Base-by-base conservation (phyloP, 805 yeast genomes). In the Starmera caribaea region DNA sequence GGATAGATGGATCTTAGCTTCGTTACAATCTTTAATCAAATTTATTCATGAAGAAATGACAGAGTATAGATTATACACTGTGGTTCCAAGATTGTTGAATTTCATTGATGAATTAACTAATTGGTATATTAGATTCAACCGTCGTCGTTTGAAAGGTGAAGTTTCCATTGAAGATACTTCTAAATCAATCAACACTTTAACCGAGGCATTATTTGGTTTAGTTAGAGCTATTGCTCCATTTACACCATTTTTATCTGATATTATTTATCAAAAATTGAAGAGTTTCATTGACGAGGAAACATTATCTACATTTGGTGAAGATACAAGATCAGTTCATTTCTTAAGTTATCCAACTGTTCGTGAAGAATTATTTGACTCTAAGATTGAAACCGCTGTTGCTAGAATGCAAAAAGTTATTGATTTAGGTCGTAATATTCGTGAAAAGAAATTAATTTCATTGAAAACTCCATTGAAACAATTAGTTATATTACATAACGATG, bases 351-450 rank as follows among this genome's bases (percentile, higher is more conserved):
- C 99, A 51, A 68, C 65, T 40, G 94, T 81, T 17, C 82, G 88
- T 56, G 73, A 75, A 51, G 94, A 81, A 51, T 73, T 84, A 46
- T 81, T 80, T 45, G 95, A 92, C 62, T 81, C 76, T 51, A 76
- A 73, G 42, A 88, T 87, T 51, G 97, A 89, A 67, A 63, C 76
- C 38, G 88, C 97, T 13, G 96, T 92, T 38, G 69, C 81, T 30
- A 81, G 97, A 69, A 90, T 92, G 97, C 97, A 94, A 68, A 79
- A 81, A 60, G 96, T 92, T 53, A 90, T 92, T 58, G 98, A 92
- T 39, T 71, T 90, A 57, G 97, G 97, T 47, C 85, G 99, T 70
- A 83, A 79, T 61, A 83, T 94, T 57, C 87, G 99, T 69, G 98
- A 94, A 62, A 90, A 89, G 84, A 83, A 86, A 67, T 77, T 77